Base-by-base conservation (phyloP, 305 asterid species). In the Vinca major region DNA sequence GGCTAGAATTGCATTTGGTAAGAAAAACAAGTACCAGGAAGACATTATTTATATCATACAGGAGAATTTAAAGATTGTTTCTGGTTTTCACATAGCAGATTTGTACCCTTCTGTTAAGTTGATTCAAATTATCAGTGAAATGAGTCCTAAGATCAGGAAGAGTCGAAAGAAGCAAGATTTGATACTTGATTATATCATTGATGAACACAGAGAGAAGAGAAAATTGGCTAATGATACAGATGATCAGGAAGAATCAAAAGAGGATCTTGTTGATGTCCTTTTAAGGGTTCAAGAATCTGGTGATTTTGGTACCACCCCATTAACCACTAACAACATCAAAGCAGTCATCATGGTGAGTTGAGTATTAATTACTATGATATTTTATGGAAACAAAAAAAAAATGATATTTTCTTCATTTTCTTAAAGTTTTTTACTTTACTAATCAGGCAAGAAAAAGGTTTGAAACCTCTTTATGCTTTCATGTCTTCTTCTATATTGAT, bases 201-300 rank as follows among this genome's bases (percentile, higher is more conserved):
- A 66, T 10, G 69, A 75, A 39, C 79, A 75, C 11, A 66, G 43
- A 60, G n/a, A 60, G 21, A 60, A 70, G 9, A 14, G 60, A 36
- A 26, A 52, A 10, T 51, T 37, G 13, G 49, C 67, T 0, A 13
- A 52, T n/a, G 49, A 13, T 37, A 53, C 55, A 10, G 67, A 57
- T 26, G 72, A 26, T 26, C 33, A 41, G n/a, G n/a, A n/a, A 26
- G 63, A 65, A 61, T 39, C 37, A 0, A 60, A 63, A 11, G 75
- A 75, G 63, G 79, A 75, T 67, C 47, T 75, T 7, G 71, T 71
- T 20, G 79, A 75, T 37, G 79, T 75, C 36, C 73, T 75, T 44
- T 33, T 71, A 7, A 52, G 66, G 50, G 48, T 60, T 37, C 65
- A 57, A 57, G 70, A 71, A 17, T 55, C 40, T 0, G 70, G 70